A percentile compares a stretch with the other conserved stretches of the same genome.
These are phyloP conservation scores for Puccinia novopanici DNA, from an alignment of 1,284 basidiomycete species.

Conservation along the genomic window DNA sequence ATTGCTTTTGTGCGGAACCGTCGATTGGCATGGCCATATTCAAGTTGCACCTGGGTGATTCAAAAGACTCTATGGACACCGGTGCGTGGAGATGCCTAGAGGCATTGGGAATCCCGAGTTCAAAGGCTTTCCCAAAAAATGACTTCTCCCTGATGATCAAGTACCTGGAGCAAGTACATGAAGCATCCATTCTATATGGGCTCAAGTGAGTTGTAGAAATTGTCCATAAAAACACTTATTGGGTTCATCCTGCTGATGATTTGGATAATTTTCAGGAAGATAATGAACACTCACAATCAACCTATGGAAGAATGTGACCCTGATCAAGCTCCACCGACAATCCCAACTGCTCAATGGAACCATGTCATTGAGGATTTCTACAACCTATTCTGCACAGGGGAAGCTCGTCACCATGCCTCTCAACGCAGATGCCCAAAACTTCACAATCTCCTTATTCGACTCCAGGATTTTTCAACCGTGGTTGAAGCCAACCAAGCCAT, in stretches of 20 bases:
- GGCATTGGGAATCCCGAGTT: too few relatives aligned
- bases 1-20: too few relatives aligned
- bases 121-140: conserved; percentile 15
- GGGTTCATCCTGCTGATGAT: background rate
- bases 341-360: background rate
- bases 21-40: too few relatives aligned
- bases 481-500: conserved; percentile 3
- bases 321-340: background rate
- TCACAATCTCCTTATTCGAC: background rate
- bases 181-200: background rate
- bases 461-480: conserved; percentile 7
- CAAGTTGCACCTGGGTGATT: too few relatives aligned
- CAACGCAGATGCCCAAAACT: background rate
- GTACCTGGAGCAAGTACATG: conserved; percentile 6
- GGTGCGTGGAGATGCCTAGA: too few relatives aligned
- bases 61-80: too few relatives aligned
- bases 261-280: background rate
- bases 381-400: background rate
- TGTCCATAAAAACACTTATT: too few relatives aligned
- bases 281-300: background rate
- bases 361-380: background rate
- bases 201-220: background rate
- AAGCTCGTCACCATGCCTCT: background rate
- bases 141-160: conserved; percentile 10
- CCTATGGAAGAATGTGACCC: background rate